Conservation (phyloP, 2,329 filamentous ascomycete species). For the Colletotrichum sp. region DNA sequence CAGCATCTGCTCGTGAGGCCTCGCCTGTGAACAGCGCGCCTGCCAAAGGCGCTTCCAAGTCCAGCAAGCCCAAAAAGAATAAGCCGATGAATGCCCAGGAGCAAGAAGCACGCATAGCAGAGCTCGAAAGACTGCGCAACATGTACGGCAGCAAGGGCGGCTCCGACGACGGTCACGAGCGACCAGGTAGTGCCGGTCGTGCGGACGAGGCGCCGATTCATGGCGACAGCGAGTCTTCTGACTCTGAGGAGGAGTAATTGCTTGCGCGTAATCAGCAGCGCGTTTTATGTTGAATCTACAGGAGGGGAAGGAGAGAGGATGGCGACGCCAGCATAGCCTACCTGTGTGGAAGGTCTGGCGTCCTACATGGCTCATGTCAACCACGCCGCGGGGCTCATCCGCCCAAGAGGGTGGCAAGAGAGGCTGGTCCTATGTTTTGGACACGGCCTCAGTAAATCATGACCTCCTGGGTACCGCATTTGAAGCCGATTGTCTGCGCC, state of each 20-base stretch:
- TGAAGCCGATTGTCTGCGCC: background rate
- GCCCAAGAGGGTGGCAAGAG: background rate
- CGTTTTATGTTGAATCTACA: background rate
- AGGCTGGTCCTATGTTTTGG: background rate
- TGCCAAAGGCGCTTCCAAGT: constrained; percentile 35
- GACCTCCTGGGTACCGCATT: background rate
- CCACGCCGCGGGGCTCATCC: background rate
- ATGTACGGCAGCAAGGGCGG: constrained; percentile 35
- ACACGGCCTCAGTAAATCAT: background rate
- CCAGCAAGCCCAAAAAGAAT: constrained; percentile 70
- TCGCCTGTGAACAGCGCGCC: constrained; percentile 34
- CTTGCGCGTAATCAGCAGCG: background rate
- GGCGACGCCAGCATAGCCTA: background rate
- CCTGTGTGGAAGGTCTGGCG: background rate
- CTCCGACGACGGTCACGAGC: constrained; percentile 34
- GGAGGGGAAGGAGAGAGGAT: background rate
- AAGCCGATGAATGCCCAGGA: constrained; percentile 77
- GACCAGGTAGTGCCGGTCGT: constrained; percentile 23
- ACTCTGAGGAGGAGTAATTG: constrained; percentile 49
- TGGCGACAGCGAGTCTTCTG: constrained; percentile 43
- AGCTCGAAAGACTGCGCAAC: constrained; percentile 60
- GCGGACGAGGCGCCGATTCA: constrained; percentile 25
- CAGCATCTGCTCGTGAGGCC: constrained; percentile 27
- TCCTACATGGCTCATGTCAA: background rate
- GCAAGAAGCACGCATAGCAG: constrained; percentile 69